Conservation (phyloP, 345 rosid species). For the Melaleuca alternifolia region DNA sequence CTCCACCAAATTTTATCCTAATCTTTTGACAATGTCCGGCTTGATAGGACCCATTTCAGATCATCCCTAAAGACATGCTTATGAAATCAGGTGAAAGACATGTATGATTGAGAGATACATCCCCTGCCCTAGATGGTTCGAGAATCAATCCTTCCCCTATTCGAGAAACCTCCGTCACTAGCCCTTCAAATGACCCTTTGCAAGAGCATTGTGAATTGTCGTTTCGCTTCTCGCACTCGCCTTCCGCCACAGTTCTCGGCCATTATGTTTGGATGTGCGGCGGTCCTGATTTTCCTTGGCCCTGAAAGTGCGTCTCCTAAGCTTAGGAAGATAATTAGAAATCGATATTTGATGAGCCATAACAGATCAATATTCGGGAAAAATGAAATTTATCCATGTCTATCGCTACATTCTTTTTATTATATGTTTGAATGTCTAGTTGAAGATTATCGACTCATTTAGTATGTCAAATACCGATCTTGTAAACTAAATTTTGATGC, state of each 20-base stretch:
- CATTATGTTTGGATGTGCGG: neutral
- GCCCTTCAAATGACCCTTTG: neutral
- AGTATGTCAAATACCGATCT: neutral
- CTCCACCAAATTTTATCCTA: neutral
- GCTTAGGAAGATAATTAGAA: neutral
- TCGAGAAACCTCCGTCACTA: neutral
- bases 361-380: no score
- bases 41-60: neutral
- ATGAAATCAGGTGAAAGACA: no score
- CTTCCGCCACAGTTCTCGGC: neutral
- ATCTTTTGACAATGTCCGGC: neutral
- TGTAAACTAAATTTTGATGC: no score
- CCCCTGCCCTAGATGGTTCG: neutral
- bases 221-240: rapidly evolving
- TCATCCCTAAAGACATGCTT: neutral
- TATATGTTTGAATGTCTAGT: neutral
- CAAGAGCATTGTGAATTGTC: neutral
- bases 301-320: neutral
- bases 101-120: neutral
- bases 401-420: neutral
- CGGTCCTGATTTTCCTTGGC: neutral
- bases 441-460: neutral
- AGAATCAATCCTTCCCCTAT: neutral
- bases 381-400: no score
- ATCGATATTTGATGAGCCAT: neutral